These are phyloP conservation scores for Tilletia caries DNA, from an alignment of 1,284 basidiomycete genomes.

Conservation along the genomic window DNA sequence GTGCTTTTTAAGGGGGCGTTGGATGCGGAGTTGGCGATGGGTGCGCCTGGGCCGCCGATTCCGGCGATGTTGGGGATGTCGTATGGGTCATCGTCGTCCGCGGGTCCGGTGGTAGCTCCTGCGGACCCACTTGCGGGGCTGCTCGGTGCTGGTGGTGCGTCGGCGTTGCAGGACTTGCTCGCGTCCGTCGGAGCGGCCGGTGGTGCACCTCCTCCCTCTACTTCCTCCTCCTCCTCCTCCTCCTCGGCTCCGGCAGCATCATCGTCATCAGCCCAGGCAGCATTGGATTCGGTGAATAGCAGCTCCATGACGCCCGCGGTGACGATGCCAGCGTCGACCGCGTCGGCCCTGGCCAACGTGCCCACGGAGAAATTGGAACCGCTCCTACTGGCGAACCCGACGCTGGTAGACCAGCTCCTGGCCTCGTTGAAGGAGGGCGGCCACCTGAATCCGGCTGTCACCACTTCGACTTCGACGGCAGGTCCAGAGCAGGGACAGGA, in stretches of 20 bases:
- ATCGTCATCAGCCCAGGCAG: neutral
- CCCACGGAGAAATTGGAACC: constrained; percentile 9
- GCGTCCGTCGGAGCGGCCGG: constrained; percentile 20
- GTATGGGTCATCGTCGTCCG: neutral
- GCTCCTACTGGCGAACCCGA: constrained; percentile 16
- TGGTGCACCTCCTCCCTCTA: neutral
- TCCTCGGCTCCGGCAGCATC: neutral
- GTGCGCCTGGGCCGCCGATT: neutral
- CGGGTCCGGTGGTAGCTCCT: neutral
- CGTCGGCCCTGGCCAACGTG: neutral
- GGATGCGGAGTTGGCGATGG: constrained; percentile 8
- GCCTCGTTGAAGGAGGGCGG: constrained; percentile 12
- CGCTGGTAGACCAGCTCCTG: constrained; percentile 17
- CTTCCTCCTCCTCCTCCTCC: neutral
- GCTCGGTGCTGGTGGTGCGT: constrained; percentile 11
- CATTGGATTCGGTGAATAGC: neutral
- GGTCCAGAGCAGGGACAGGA: neutral
- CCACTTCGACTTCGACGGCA: neutral
- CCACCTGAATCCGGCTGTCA: neutral
- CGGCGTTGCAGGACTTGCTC: constrained; percentile 26
- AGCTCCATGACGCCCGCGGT: neutral
- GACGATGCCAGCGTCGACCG: constrained; percentile 11
- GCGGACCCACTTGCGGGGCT: neutral
- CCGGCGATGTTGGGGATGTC: neutral
- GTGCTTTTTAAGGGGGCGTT: constrained; percentile 37